Percentiles rank a stretch among this genome's conserved stretches.
Conservation (phyloP, 1,284 basidiomycete genomes). For the Cryptococcus sp. region DNA sequence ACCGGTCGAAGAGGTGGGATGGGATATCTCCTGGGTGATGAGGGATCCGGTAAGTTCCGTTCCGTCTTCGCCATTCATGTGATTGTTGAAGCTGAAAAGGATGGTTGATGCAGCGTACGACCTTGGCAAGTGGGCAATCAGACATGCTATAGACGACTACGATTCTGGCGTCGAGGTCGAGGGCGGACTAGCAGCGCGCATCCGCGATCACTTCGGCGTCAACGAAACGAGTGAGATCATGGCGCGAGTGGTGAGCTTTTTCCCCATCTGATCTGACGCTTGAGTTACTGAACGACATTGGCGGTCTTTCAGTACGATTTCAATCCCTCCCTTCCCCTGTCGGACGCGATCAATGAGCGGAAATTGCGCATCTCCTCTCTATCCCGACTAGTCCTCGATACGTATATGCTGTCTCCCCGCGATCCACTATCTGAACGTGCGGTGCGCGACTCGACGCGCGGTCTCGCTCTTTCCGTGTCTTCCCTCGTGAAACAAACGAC, state of each 20-base stretch:
- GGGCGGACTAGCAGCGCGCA: constrained; percentile 23
- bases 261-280: not conserved
- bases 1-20: constrained; percentile 36
- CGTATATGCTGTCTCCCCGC: constrained; percentile 16
- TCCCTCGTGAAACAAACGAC: constrained; percentile 26
- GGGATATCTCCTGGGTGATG: constrained; percentile 45
- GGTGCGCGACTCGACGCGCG: constrained; percentile 17
- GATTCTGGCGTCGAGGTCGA: constrained; percentile 27
- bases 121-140: constrained; percentile 33
- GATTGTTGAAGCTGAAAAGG: not conserved
- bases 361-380: constrained; percentile 35
- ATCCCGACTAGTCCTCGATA: constrained; percentile 23
- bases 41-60: constrained; percentile 40
- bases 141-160: constrained; percentile 31
- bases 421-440: constrained; percentile 33
- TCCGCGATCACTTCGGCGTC: constrained; percentile 33
- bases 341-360: constrained; percentile 34
- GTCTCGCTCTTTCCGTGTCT: constrained; percentile 24
- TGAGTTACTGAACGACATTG: no score
- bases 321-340: constrained; percentile 21
- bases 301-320: constrained; percentile 31
- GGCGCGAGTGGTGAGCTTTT: constrained; percentile 31
- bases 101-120: constrained; percentile 30
- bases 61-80: not conserved
- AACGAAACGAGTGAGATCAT: constrained; percentile 31